phyloP scores from a whole-genome alignment of 495 filamentous ascomycete species.

The Xylaria longipes region DNA sequence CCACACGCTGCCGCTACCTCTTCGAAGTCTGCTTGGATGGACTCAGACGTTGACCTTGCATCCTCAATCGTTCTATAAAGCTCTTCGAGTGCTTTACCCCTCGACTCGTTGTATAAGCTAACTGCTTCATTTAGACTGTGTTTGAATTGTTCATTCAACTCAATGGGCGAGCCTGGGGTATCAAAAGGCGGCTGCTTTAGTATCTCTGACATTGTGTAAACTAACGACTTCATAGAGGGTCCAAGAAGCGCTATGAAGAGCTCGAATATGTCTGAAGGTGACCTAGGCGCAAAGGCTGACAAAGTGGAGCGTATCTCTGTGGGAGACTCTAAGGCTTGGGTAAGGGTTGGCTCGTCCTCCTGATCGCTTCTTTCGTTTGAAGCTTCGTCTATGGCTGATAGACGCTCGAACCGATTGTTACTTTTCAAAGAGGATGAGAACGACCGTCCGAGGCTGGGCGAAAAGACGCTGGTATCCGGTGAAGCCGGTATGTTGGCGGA shows the following conservation, averaged over 20 bases:
- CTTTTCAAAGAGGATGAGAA: conserved; percentile 40
- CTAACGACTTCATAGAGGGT: conserved; percentile 93
- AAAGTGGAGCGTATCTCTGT: conserved; percentile 29
- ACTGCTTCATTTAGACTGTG: conserved; percentile 80
- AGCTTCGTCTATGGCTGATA: conserved; percentile 71
- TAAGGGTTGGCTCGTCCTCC: conserved; percentile 40
- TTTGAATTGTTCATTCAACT: conserved; percentile 77
- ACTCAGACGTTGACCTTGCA: conserved; percentile 65
- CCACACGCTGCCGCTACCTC: conserved; percentile 96
- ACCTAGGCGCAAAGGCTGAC: conserved; percentile 45
- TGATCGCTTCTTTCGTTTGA: conserved; percentile 65
- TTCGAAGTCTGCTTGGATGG: conserved; percentile 90
- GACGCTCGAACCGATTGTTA: conserved; percentile 39
- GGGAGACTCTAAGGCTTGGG: conserved; percentile 6
- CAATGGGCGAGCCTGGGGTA: conserved; percentile 68
- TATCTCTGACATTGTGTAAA: conserved; percentile 86
- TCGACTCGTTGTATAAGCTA: conserved; percentile 73
- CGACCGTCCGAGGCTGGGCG: conserved; percentile 42
- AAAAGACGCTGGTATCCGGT: conserved; percentile 40
- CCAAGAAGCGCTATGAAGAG: conserved; percentile 86
- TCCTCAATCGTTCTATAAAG: conserved; percentile 81
- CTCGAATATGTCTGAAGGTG: conserved; percentile 81
- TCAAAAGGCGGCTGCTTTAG: conserved; percentile 87
- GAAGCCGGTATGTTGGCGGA: conserved; percentile 34
- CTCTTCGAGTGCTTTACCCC: conserved; percentile 73